Evolutionary conservation across 495 filamentous ascomycete genomes (phyloP).

Genomic region (Daldinia loculata): DNA sequence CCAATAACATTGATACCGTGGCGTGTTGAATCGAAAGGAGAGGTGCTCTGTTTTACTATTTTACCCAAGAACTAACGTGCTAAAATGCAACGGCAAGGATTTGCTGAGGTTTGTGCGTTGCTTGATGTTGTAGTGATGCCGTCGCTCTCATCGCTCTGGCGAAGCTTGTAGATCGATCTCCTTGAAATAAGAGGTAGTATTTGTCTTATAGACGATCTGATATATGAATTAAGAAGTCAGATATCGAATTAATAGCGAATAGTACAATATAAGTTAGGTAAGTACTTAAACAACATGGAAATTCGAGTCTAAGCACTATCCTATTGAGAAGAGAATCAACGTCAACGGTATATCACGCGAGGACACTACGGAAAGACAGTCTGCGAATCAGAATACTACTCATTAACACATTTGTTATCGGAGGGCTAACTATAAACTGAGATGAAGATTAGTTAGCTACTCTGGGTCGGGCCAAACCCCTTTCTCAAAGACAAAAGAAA

Average conservation of each 20-base stretch:
- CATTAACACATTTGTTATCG: neutral
- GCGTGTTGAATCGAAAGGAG: slow-evolving; percentile 14
- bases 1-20: slow-evolving; percentile 15
- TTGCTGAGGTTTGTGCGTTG: neutral
- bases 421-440: neutral
- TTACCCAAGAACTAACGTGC: neutral
- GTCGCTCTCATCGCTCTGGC: neutral
- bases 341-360: neutral
- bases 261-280: neutral
- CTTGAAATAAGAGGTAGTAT: neutral
- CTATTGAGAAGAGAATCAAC: too few relatives aligned
- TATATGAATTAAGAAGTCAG: neutral
- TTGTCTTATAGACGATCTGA: neutral
- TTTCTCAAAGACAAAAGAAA: slow-evolving; percentile 13
- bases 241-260: neutral
- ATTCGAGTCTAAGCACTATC: neutral
- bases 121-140: neutral
- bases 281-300: neutral
- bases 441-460: neutral
- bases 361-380: neutral
- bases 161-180: neutral
- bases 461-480: neutral
- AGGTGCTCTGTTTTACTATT: slow-evolving; percentile 18
- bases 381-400: neutral
- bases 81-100: neutral